These are phyloP conservation scores for Elasticomyces elasticus DNA, from an alignment of 495 filamentous ascomycete species.

Conservation along the genomic window DNA sequence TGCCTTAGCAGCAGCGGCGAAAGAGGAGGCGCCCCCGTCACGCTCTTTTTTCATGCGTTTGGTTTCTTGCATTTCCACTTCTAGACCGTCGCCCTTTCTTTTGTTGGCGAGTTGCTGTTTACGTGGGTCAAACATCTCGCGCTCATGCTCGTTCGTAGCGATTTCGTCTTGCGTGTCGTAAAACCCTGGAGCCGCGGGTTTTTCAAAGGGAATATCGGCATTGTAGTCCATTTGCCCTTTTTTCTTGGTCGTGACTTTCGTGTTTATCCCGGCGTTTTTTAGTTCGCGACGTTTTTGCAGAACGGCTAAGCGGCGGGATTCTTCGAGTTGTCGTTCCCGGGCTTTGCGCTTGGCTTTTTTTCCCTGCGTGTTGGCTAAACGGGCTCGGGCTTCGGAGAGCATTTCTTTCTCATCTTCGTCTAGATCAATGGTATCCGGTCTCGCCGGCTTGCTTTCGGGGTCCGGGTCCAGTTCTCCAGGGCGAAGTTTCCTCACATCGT, in stretches of 20 bases:
- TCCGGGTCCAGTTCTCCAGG: constrained; percentile 94
- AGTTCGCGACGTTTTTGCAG: constrained; percentile 93
- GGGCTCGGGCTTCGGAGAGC: constrained; percentile 92
- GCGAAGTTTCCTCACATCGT: constrained; percentile 75
- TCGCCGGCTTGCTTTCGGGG: constrained; percentile 91
- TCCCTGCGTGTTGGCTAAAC: constrained; percentile 93
- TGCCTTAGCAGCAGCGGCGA: constrained; percentile 84
- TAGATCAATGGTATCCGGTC: constrained; percentile 92
- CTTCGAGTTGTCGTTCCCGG: constrained; percentile 87
- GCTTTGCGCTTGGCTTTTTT: constrained; percentile 99
- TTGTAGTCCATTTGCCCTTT: constrained; percentile 99
- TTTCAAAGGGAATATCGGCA: constrained; percentile 96
- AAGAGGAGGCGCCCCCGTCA: constrained; percentile 58
- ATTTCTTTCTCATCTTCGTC: constrained; percentile 99
- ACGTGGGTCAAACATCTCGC: constrained; percentile 81
- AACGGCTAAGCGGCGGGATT: constrained; percentile 77
- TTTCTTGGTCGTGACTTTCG: constrained; percentile 88
- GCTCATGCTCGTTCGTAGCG: constrained; percentile 70
- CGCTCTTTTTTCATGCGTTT: constrained; percentile 86
- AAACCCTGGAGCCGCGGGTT: constrained; percentile 78
- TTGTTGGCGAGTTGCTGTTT: constrained; percentile 95
- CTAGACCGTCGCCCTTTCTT: constrained; percentile 81
- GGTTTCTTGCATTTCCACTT: constrained; percentile 48
- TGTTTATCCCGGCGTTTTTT: constrained; percentile 95
- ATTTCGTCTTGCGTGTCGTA: constrained; percentile 85